phyloP scores from a whole-genome alignment of 805 yeast genomes.

The Yarrowia bubula region DNA sequence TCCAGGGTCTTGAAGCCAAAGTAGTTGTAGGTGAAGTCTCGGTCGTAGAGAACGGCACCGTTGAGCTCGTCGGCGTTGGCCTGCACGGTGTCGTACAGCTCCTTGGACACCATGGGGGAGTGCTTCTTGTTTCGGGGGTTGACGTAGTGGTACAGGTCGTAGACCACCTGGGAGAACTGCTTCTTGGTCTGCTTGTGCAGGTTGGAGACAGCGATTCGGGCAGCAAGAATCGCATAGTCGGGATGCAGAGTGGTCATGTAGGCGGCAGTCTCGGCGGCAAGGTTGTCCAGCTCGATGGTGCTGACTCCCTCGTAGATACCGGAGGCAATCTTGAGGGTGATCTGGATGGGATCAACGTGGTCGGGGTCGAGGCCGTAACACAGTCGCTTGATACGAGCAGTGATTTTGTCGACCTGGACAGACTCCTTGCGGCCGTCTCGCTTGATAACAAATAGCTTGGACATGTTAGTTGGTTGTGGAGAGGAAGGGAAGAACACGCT shows the following conservation, averaged over 20 bases:
- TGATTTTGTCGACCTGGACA: constrained; percentile 93
- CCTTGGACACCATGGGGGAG: constrained; percentile 69
- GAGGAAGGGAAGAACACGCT: constrained; percentile 1
- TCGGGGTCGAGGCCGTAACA: constrained; percentile 90
- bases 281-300: constrained; percentile 77
- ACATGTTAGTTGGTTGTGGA: constrained; percentile 15
- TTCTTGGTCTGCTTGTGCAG: constrained; percentile 92
- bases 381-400: constrained; percentile 88
- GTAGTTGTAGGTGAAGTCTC: constrained; percentile 76
- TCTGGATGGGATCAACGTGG: constrained; percentile 92
- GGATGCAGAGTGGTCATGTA: constrained; percentile 97
- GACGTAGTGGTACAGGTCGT: constrained; percentile 69
- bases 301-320: constrained; percentile 98
- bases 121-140: constrained; percentile 75
- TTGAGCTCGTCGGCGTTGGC: constrained; percentile 64
- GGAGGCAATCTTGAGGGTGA: constrained; percentile 85
- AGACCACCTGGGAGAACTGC: constrained; percentile 74
- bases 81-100: constrained; percentile 61
- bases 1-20: constrained; percentile 92
- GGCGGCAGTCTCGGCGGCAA: constrained; percentile 96
- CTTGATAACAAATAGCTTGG: constrained; percentile 73
- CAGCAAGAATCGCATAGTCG: constrained; percentile 93
- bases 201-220: constrained; percentile 91
- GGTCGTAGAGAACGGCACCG: constrained; percentile 67
- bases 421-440: constrained; percentile 95